phyloP scores from a whole-genome alignment of 2,329 filamentous ascomycete species.

The Cladorrhinum sp. region DNA sequence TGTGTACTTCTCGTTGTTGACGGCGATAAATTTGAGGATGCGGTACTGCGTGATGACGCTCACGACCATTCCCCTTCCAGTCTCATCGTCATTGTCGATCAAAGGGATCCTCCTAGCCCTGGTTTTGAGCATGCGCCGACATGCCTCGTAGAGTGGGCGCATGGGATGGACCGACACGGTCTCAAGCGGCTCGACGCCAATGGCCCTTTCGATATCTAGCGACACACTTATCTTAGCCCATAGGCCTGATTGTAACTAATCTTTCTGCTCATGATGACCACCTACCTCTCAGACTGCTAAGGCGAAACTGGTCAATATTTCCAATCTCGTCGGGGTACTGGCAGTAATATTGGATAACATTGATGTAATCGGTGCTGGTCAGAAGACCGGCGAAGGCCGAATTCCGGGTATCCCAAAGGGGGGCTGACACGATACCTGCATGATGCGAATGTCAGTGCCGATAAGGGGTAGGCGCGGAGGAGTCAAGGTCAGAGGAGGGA shows the following conservation, averaged over 20 bases:
- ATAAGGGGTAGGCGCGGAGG: neutral
- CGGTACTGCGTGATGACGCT: slow-evolving; percentile 98
- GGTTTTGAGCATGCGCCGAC: slow-evolving; percentile 88
- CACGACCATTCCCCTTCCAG: slow-evolving; percentile 84
- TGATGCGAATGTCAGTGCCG: slow-evolving; percentile 12
- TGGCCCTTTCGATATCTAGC: slow-evolving; percentile 88
- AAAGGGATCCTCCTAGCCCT: slow-evolving; percentile 90
- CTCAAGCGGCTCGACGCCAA: slow-evolving; percentile 86
- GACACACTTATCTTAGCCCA: slow-evolving; percentile 1
- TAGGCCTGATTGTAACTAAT: neutral
- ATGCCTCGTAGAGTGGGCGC: slow-evolving; percentile 89
- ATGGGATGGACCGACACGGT: slow-evolving; percentile 94
- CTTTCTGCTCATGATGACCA: neutral
- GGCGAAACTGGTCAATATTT: slow-evolving; percentile 87
- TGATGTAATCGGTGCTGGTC: slow-evolving; percentile 96
- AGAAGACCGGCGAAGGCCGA: slow-evolving; percentile 92
- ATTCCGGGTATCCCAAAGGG: slow-evolving; percentile 90
- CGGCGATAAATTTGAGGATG: slow-evolving; percentile 96
- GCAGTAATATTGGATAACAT: slow-evolving; percentile 98
- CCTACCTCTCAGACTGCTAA: slow-evolving; percentile 86
- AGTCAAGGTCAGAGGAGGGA: neutral
- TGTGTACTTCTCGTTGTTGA: slow-evolving; percentile 83
- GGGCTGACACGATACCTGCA: slow-evolving; percentile 91
- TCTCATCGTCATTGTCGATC: slow-evolving; percentile 92
- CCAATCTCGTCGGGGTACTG: slow-evolving; percentile 88